Evolutionary conservation across 1,284 basidiomycete genomes (phyloP).

Genomic region (Apiotrichum gamsii): DNA sequence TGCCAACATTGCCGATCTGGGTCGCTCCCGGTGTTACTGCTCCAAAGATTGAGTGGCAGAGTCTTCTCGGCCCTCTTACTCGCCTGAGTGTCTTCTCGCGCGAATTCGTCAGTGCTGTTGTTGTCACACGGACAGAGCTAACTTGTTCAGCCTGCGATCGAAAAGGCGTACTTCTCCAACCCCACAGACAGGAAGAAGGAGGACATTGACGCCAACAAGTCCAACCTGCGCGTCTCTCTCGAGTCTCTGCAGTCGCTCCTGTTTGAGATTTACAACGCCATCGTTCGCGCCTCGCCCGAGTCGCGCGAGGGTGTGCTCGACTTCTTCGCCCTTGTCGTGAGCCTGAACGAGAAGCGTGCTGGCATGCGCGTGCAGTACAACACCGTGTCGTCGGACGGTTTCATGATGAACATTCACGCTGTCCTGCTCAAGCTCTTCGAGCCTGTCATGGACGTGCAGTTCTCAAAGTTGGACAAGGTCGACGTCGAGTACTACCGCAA

Average conservation of each 20-base stretch:
- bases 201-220: conserved; percentile 76
- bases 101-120: conserved; percentile 65
- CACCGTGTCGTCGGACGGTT: conserved; percentile 84
- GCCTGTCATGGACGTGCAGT: conserved; percentile 90
- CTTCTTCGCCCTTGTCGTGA: conserved; percentile 69
- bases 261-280: conserved; percentile 81
- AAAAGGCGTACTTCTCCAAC: conserved; percentile 74
- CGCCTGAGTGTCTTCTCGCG: conserved; percentile 73
- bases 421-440: conserved; percentile 83
- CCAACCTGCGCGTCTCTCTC: conserved; percentile 72
- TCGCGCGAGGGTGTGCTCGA: conserved; percentile 77
- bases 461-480: conserved; percentile 87
- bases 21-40: conserved; percentile 40
- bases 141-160: conserved; percentile 66
- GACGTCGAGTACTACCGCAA: conserved; percentile 74
- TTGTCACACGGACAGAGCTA: too few species aligned
- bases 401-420: conserved; percentile 84
- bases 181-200: conserved; percentile 64
- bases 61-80: conserved; percentile 71
- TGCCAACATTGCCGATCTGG: conserved; percentile 46
- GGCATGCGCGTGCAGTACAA: conserved; percentile 78
- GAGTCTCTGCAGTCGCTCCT: conserved; percentile 62
- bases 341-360: conserved; percentile 74
- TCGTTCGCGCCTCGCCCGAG: conserved; percentile 74
- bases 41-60: conserved; percentile 54